These are phyloP conservation scores for Clitopilus passeckerianus DNA, from an alignment of 768 basidiomycete genomes.

Conservation along the genomic window DNA sequence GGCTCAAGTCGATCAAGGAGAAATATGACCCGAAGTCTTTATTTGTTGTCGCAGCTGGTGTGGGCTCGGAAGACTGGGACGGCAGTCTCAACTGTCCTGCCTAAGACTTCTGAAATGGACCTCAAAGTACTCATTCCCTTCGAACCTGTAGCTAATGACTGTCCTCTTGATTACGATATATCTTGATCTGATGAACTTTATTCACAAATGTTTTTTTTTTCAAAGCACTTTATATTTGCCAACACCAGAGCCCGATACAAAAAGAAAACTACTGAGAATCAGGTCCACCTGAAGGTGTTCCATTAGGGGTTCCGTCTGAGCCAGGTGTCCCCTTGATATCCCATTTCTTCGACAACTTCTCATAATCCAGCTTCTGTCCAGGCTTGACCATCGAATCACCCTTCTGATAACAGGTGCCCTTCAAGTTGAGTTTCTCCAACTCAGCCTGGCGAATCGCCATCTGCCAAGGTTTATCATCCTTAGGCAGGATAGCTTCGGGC, in stretches of 20 bases:
- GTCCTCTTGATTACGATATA: too few species aligned
- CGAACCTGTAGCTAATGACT: too few species aligned
- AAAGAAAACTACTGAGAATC: background rate
- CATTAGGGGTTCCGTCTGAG: background rate
- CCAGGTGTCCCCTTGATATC: background rate
- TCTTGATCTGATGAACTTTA: too few species aligned
- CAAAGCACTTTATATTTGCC: too few species aligned
- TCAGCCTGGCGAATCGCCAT: background rate
- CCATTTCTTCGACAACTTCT: background rate
- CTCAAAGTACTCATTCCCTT: too few species aligned
- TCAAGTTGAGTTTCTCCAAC: background rate
- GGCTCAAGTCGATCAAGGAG: constrained; percentile 34
- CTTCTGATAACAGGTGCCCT: background rate
- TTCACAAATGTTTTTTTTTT: too few species aligned
- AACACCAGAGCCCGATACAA: background rate
- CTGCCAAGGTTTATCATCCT: background rate
- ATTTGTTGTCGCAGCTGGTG: constrained; percentile 41
- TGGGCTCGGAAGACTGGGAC: constrained; percentile 52
- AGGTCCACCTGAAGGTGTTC: background rate
- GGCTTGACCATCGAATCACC: background rate
- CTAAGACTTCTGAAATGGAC: too few species aligned
- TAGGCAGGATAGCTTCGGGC: background rate
- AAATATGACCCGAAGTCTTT: constrained; percentile 38
- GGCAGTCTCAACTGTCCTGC: background rate
- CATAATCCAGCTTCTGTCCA: background rate